These are phyloP conservation scores for Rutstroemia sp. DNA, from an alignment of 2,329 filamentous ascomycete genomes.

Conservation along the genomic window DNA sequence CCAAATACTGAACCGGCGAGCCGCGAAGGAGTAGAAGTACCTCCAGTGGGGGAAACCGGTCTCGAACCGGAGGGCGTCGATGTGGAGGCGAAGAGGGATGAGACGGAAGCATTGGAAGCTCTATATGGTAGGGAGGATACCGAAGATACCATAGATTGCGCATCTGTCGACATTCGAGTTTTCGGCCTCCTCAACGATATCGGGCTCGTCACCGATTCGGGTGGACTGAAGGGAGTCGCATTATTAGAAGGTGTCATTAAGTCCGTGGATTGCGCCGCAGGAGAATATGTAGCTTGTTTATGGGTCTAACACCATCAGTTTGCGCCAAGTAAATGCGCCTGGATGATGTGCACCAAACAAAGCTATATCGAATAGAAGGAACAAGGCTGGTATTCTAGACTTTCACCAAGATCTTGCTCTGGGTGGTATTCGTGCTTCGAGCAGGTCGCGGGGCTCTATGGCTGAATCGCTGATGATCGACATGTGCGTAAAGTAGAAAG, in stretches of 20 bases:
- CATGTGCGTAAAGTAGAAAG: slow-evolving; percentile 15
- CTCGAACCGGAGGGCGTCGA: slow-evolving; percentile 62
- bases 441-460: slow-evolving; percentile 5
- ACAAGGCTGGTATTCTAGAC: background rate
- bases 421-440: background rate
- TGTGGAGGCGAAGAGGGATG: slow-evolving; percentile 58
- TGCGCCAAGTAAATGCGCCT: slow-evolving; percentile 36
- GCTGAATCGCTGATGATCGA: slow-evolving; percentile 7
- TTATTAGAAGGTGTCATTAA: slow-evolving; percentile 64
- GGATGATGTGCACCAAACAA: background rate
- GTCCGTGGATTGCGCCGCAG: slow-evolving; percentile 17
- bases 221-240: slow-evolving; percentile 60
- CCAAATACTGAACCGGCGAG: slow-evolving; percentile 52
- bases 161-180: slow-evolving; percentile 43
- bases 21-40: slow-evolving; percentile 48
- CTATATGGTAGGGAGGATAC: slow-evolving; percentile 46
- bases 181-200: slow-evolving; percentile 53
- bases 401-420: slow-evolving; percentile 7
- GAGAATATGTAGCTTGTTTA: slow-evolving; percentile 19
- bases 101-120: slow-evolving; percentile 48
- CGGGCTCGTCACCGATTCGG: slow-evolving; percentile 35
- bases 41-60: slow-evolving; percentile 57
- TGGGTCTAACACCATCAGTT: slow-evolving; percentile 27
- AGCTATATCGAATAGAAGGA: background rate
- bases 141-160: slow-evolving; percentile 43